Base-by-base conservation (phyloP, 2,329 filamentous ascomycete genomes). In the Fusarium zealandicum region DNA sequence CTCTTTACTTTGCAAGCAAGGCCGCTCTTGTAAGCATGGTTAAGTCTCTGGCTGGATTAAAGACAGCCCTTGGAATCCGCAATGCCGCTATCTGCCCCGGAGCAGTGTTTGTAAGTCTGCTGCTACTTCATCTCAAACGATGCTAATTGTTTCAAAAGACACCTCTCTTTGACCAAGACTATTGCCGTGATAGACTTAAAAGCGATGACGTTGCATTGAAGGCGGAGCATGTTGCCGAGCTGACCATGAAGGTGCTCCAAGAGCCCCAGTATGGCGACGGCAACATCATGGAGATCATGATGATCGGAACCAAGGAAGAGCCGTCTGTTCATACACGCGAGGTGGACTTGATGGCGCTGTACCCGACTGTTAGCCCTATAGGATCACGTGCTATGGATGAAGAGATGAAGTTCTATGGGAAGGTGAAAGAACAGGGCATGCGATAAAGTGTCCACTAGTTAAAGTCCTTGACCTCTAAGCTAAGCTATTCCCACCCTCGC, bases 1-100 rank as follows among this genome's bases (percentile, higher is more conserved):
- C 71, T 0, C 5, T 62, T 1, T 62, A 61, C 28, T 61, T 55
- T 33, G 51, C 47, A 2, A 62, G 58, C 20, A 63, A 63, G 18
- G 59, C 54, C 1, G 57, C 57, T 1, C 14, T 62, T 2, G 43
- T 62, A 1, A 62, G 57, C 16, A 41, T 61, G n/a, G 54, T 50
- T 1, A 61, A 50, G 28, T 58, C 54, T 0, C n/a, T 61, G 9
- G 40, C 32, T 16, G 43, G 44, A 4, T 17, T 58, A 2, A 50
- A 42, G 10, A 41, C 13, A 5, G 33, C 35, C 3, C 37, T 57
- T 6, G 45, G 46, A 1, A 52, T 62, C 2, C 41, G 59, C 5
- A 61, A 58, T 22, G 46, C 54, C 3, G 46, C 57, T 3, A 30
- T 62, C 6, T 62, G 59, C 8, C 58, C 59, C 2, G 47, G 43